These are phyloP conservation scores for Amanita brunnescens DNA, from an alignment of 768 basidiomycete species.

Conservation along the genomic window DNA sequence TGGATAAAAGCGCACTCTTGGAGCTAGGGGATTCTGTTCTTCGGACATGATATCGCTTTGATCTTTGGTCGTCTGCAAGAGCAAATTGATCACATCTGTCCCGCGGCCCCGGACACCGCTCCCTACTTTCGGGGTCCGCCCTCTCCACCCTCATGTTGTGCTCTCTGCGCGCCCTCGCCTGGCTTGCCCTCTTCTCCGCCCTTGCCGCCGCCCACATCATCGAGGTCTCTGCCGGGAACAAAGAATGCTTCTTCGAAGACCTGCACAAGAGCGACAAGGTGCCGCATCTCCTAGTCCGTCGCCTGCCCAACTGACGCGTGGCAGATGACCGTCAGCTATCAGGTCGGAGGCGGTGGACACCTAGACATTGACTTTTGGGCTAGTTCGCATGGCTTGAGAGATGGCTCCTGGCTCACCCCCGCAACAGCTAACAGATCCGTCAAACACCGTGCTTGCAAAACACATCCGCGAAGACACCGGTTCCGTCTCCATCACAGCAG, in stretches of 20 bases:
- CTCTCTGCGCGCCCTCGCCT: conserved; percentile 24
- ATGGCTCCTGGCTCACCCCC: conserved; percentile 8
- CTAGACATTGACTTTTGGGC: conserved; percentile 98
- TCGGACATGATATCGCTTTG: conserved; percentile 43
- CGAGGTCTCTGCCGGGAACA: conserved; percentile 67
- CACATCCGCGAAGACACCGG: conserved; percentile 87
- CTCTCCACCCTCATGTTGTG: not conserved
- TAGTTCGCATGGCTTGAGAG: not conserved
- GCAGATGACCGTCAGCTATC: conserved; percentile 99
- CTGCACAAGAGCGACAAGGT: conserved; percentile 88
- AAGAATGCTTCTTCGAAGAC: conserved; percentile 96
- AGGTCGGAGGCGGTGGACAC: conserved; percentile 95
- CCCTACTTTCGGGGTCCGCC: conserved; percentile 1
- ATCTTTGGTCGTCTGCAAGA: conserved; percentile 15
- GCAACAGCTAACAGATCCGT: conserved; percentile 72
- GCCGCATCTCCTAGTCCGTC: conserved; percentile 5
- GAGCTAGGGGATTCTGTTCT: conserved; percentile 53
- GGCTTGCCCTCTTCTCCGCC: conserved; percentile 33
- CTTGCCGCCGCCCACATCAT: conserved; percentile 59
- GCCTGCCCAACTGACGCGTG: conserved; percentile 3
- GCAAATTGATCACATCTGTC: conserved; percentile 7
- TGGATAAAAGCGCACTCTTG: conserved; percentile 47
- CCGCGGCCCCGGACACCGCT: conserved; percentile 15
- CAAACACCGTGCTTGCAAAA: conserved; percentile 56
- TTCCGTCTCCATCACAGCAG: conserved; percentile 78